Conservation (phyloP, 495 filamentous ascomycete species). For the Neurospora africana region DNA sequence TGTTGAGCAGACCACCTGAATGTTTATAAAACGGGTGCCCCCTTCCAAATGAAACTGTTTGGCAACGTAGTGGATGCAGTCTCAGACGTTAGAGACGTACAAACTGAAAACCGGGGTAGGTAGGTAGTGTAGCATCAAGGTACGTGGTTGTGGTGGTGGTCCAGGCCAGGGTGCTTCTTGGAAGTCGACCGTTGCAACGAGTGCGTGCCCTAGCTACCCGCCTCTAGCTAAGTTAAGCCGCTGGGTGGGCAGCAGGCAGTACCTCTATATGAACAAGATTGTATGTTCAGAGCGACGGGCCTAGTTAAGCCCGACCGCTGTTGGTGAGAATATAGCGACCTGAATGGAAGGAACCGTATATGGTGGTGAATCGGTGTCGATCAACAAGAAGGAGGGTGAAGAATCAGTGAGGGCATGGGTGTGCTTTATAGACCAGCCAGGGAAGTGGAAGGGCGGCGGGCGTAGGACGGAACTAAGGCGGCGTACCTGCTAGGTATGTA, state of each 20-base stretch:
- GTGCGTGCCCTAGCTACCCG: too few species aligned
- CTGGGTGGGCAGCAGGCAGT: background rate
- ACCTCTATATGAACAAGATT: background rate
- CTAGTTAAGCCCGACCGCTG: background rate
- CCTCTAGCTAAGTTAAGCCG: background rate
- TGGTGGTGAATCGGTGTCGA: background rate
- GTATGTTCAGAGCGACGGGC: background rate
- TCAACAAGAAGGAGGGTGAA: background rate
- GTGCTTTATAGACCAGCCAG: background rate
- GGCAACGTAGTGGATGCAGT: background rate
- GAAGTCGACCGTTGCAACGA: background rate
- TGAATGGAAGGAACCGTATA: background rate
- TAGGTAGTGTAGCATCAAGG: too few species aligned
- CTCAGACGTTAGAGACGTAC: background rate
- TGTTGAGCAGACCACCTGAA: background rate
- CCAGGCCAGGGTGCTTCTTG: background rate
- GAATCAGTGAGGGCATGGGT: background rate
- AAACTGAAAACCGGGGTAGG: background rate
- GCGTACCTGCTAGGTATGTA: background rate
- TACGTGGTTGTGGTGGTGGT: background rate
- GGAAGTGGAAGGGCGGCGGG: background rate
- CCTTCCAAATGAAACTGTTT: background rate
- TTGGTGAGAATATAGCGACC: background rate
- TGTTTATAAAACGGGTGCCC: background rate
- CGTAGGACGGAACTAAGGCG: background rate